These are phyloP conservation scores for Colletotrichum nymphaeae DNA, from an alignment of 2,329 filamentous ascomycete species.

Conservation along the genomic window DNA sequence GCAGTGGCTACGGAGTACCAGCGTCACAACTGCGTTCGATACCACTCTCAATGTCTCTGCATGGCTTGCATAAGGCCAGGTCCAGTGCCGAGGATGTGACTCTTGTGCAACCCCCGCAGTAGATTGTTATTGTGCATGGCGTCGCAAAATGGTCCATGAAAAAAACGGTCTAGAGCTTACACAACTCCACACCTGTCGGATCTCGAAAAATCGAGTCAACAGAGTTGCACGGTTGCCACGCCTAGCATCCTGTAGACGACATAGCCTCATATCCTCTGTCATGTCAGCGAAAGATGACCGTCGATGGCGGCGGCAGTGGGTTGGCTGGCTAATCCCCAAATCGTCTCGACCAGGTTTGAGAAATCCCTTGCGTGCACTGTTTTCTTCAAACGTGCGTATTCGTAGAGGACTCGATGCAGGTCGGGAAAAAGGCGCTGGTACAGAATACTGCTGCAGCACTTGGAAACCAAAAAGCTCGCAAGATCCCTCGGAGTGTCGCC, in stretches of 20 bases:
- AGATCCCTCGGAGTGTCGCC: constrained; percentile 5
- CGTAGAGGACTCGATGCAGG: background rate
- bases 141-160: background rate
- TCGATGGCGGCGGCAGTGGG: constrained; percentile 1
- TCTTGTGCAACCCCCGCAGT: constrained; percentile 10
- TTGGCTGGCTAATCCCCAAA: background rate
- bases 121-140: background rate
- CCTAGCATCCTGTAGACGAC: background rate
- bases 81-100: background rate
- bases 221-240: background rate
- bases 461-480: too few species aligned
- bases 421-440: background rate
- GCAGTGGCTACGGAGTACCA: constrained; percentile 1
- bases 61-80: constrained; percentile 20
- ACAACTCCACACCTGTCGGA: background rate
- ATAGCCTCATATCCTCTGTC: background rate
- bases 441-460: constrained; percentile 2
- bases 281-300: background rate
- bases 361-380: constrained; percentile 16
- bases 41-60: constrained; percentile 1
- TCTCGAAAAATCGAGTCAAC: background rate
- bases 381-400: background rate
- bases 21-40: background rate
- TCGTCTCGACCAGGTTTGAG: background rate
- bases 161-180: background rate